Evolutionary conservation across 2,329 filamentous ascomycete genomes (phyloP), one percentile per base, ranked within the genome.

Genomic region (Botrytis fabae): DNA sequence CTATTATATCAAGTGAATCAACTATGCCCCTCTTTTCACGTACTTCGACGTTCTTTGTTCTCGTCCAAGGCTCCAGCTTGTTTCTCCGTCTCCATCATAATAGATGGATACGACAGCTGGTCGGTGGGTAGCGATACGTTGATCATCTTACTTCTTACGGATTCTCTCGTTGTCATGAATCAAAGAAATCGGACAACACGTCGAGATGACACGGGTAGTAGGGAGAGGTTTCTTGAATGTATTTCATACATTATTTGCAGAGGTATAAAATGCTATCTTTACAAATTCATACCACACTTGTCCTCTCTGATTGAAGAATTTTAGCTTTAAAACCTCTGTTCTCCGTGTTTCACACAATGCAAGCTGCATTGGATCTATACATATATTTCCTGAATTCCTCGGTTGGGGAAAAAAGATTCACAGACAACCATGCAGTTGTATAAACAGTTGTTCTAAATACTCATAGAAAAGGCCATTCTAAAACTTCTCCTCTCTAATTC

Each of bases 401-500:
- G 7, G 12, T n/a, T 28, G 7, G 5, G 28, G 7, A 7, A 1
- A 7, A 57, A 4, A 57, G 2, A 3, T 51, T 28, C n/a, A n/a
- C n/a, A 57, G 1, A 18, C 28, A 2, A 57, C 6, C 16, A 28
- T 28, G 2, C 1, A 7, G 18, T 32, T 28, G 18, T 18, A 5
- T 16, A 1, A 18, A 16, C 4, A 12, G 14, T 2, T 7, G 8
- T 9, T 28, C 8, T 0, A 4, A 5, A 54, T 4, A 8, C 16
- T 9, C 6, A 9, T 4, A 4, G 14, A 28, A 57, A 57, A 28
- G 6, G 6, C 7, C 6, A 18, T 28, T 1, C 1, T 9, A 1
- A 16, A 16, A 6, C 4, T 18, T 54, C 2, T 9, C 2, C 14
- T 18, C 6, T 54, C 51, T 28, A 28, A 5, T 28, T 9, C 18